Percentiles rank a stretch among this genome's conserved stretches.
phyloP scores from a whole-genome alignment of 495 filamentous ascomycete genomes.

The Aspergillus bridgeri region DNA sequence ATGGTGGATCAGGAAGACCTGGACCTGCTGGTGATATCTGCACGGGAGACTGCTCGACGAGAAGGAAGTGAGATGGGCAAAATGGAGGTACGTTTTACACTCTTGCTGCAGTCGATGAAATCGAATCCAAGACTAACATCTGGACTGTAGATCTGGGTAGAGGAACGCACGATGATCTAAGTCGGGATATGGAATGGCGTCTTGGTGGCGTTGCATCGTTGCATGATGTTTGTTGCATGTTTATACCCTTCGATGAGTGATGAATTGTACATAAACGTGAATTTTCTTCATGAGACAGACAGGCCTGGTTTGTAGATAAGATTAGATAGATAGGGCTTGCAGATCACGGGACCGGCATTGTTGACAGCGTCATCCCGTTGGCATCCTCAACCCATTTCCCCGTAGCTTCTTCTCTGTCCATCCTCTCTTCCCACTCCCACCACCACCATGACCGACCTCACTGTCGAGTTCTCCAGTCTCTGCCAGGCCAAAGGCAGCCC shows the following conservation, averaged over 20 bases:
- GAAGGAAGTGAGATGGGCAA: conserved; percentile 84
- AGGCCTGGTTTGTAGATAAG: not conserved
- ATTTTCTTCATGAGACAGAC: not conserved
- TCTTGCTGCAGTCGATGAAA: not conserved
- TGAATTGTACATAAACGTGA: conserved; percentile 1
- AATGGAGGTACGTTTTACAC: conserved; percentile 73
- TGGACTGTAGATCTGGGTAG: conserved; percentile 59
- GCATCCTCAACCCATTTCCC: not conserved
- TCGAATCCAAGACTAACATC: conserved; percentile 6
- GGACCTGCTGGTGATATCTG: conserved; percentile 71
- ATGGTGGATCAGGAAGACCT: conserved; percentile 96
- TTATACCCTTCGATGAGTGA: conserved; percentile 17
- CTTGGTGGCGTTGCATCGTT: not conserved
- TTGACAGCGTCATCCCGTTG: conserved; percentile 1
- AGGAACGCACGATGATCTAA: conserved; percentile 46
- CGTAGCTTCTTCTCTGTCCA: conserved; percentile 9
- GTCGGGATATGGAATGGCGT: not conserved
- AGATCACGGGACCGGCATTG: conserved; percentile 17
- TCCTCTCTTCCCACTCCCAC: not conserved
- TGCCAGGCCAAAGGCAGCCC: conserved; percentile 37
- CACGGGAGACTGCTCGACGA: conserved; percentile 64
- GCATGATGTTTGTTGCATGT: conserved; percentile 1
- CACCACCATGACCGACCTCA: conserved; percentile 64
- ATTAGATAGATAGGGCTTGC: conserved; percentile 13
- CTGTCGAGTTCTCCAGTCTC: conserved; percentile 58